Evolutionary conservation across 768 basidiomycete genomes (phyloP).

Genomic region (Russula olivacea): DNA sequence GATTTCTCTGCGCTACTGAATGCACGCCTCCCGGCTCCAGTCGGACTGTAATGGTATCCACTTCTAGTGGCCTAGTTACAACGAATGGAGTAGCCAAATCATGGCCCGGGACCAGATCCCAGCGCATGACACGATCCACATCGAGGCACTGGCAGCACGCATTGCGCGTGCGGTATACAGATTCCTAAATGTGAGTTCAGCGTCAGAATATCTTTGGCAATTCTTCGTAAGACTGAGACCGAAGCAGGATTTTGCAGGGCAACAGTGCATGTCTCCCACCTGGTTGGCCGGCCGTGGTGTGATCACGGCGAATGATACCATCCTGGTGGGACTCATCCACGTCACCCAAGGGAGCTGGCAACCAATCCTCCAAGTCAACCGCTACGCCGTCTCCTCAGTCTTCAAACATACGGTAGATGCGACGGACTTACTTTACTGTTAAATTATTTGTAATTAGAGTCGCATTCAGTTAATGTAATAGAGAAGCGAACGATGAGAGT

Average conservation of each 20-base stretch:
- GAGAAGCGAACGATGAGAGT: no score
- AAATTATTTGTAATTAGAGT: no score
- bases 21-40: background rate
- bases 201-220: background rate
- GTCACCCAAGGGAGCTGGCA: constrained; percentile 12
- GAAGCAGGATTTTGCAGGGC: background rate
- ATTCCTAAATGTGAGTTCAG: constrained; percentile 9
- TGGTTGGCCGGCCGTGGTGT: constrained; percentile 9
- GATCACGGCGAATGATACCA: constrained; percentile 11
- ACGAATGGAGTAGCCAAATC: background rate
- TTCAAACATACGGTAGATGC: no score
- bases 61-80: constrained; percentile 18
- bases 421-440: no score
- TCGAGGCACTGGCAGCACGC: no score
- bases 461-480: no score
- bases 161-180: constrained; percentile 5
- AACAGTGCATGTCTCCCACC: background rate
- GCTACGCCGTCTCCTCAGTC: no score
- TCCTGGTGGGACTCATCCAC: constrained; percentile 15
- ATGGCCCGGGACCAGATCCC: constrained; percentile 11
- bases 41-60: background rate
- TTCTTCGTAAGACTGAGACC: background rate
- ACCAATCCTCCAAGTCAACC: no score
- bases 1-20: background rate
- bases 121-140: background rate